Conservation (phyloP, 208 protist species). For the Leishmania braziliensis region DNA sequence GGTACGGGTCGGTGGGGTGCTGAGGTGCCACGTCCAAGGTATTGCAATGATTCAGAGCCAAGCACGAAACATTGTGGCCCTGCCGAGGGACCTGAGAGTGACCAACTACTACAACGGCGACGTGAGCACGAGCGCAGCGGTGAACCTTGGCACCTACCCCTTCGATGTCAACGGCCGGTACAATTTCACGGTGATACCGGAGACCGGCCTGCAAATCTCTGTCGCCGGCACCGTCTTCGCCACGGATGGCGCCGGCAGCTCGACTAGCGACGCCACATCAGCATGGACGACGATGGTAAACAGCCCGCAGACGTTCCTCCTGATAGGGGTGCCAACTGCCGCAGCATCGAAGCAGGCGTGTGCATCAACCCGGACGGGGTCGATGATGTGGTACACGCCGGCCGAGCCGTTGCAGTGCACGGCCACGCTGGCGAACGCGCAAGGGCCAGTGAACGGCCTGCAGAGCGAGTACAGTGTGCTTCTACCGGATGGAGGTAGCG, state of each 20-base stretch:
- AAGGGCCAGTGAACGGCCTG: slow-evolving; percentile 60
- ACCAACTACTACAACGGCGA: slow-evolving; percentile 40
- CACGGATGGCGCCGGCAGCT: not conserved
- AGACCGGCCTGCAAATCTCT: slow-evolving; percentile 20
- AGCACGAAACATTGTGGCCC: slow-evolving; percentile 53
- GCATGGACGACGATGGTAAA: slow-evolving; percentile 53
- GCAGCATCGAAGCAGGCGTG: slow-evolving; percentile 46
- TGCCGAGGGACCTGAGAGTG: slow-evolving; percentile 44
- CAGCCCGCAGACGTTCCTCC: slow-evolving; percentile 62
- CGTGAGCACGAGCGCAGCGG: slow-evolving; percentile 13
- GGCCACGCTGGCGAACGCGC: slow-evolving; percentile 41
- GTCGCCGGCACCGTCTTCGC: slow-evolving; percentile 47
- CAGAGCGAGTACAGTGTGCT: slow-evolving; percentile 54
- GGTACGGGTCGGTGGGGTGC: slow-evolving; percentile 43
- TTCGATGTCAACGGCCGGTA: slow-evolving; percentile 60
- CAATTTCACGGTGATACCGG: slow-evolving; percentile 43
- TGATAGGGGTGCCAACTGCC: slow-evolving; percentile 67
- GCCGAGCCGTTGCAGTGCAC: slow-evolving; percentile 52
- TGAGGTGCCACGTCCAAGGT: slow-evolving; percentile 68
- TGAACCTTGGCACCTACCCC: slow-evolving; percentile 59
- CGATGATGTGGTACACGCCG: slow-evolving; percentile 58
- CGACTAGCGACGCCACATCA: slow-evolving; percentile 5
- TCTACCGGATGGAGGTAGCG: slow-evolving; percentile 62
- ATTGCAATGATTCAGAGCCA: slow-evolving; percentile 40
- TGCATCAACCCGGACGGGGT: slow-evolving; percentile 43